Evolutionary conservation across 2,329 filamentous ascomycete species (phyloP).

Genomic region (Tolypocladium tropicale): DNA sequence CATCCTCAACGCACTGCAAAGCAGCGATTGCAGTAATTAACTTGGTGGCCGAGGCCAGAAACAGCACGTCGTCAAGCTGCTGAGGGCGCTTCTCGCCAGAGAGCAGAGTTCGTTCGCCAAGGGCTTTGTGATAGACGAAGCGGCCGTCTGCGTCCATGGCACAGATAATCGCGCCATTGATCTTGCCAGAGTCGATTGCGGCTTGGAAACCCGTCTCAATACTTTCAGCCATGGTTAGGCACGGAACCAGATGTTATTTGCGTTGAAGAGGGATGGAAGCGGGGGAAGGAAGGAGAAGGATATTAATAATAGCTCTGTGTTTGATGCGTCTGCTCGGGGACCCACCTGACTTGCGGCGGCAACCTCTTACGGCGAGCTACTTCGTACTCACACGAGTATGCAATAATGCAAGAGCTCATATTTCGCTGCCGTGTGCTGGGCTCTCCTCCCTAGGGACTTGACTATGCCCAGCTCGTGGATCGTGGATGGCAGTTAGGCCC

Average conservation of each 20-base stretch:
- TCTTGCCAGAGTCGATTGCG: neutral
- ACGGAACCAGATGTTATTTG: neutral
- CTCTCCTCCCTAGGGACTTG: too few relatives aligned
- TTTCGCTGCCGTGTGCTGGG: too few relatives aligned
- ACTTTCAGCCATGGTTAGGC: neutral
- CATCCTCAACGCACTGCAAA: slow-evolving; percentile 44
- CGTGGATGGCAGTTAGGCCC: too few relatives aligned
- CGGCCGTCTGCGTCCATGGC: slow-evolving; percentile 9
- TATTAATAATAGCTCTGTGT: too few relatives aligned
- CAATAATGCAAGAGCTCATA: too few relatives aligned
- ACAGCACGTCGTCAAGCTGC: slow-evolving; percentile 24
- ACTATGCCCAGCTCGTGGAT: too few relatives aligned
- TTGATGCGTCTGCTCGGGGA: too few relatives aligned
- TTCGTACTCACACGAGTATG: too few relatives aligned
- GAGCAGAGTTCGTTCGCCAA: slow-evolving; percentile 29
- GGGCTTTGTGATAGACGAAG: slow-evolving; percentile 27
- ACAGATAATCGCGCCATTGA: neutral
- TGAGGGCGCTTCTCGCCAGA: slow-evolving; percentile 27
- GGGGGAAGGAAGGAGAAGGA: neutral
- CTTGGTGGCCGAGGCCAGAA: slow-evolving; percentile 28
- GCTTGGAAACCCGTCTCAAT: neutral
- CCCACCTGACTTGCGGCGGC: too few relatives aligned
- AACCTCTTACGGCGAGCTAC: too few relatives aligned
- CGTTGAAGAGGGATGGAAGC: neutral
- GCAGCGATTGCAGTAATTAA: slow-evolving; percentile 40